A percentile compares a stretch with the other conserved stretches of the same genome.
Evolutionary conservation across 192 early-diverging fungal genomes (phyloP).

Genomic region (Backusella liffmaniae): DNA sequence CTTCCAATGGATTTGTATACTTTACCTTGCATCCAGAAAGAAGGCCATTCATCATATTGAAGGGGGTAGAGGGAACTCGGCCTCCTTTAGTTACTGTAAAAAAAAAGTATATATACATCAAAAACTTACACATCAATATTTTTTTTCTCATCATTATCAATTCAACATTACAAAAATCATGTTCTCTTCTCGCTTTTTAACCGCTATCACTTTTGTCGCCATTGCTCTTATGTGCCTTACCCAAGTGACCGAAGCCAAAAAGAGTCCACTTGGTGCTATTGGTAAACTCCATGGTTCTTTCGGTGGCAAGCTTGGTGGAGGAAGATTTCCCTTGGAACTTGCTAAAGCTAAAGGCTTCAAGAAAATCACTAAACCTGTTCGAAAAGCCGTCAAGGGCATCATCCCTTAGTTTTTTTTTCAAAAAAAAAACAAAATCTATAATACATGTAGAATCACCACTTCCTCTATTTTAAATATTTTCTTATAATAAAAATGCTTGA

Average conservation of each 20-base stretch:
- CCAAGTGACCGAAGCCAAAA: not conserved
- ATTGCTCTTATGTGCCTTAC: not conserved
- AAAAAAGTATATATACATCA: not conserved
- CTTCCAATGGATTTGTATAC: too few relatives aligned
- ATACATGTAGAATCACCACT: not conserved
- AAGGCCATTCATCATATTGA: too few relatives aligned
- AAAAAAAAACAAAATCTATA: not conserved
- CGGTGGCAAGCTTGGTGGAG: not conserved
- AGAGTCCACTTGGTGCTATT: not conserved
- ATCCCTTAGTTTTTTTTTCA: not conserved
- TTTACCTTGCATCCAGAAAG: too few relatives aligned
- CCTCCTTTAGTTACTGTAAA: too few relatives aligned
- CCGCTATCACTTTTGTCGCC: not conserved
- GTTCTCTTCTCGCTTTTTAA: not conserved
- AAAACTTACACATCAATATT: not conserved
- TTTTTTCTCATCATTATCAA: not conserved
- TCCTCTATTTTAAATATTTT: too few relatives aligned
- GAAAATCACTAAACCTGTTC: not conserved
- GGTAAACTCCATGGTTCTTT: not conserved
- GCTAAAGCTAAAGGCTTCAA: not conserved
- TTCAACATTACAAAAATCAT: not conserved
- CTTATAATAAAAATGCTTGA: too few relatives aligned
- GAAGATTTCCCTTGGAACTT: not conserved
- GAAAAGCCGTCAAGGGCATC: not conserved
- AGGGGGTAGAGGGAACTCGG: too few relatives aligned